phyloP scores from a whole-genome alignment of 306 rosid genomes.

The Cucumis melo region DNA sequence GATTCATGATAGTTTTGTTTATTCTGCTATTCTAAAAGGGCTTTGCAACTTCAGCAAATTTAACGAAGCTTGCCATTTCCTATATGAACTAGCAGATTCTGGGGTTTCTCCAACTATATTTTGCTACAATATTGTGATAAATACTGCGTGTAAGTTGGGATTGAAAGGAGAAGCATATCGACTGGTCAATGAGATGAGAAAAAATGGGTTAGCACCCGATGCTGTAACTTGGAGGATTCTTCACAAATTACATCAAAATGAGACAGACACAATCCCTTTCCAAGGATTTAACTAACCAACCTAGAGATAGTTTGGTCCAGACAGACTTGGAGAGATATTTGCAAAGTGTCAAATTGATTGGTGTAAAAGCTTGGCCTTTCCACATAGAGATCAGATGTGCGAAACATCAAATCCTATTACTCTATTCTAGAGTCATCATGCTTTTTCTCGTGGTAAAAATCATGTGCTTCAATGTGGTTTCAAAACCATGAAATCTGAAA shows the following conservation, averaged over 20 bases:
- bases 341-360: not conserved
- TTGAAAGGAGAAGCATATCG: slow-evolving; percentile 54
- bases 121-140: slow-evolving; percentile 62
- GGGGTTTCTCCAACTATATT: slow-evolving; percentile 62
- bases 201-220: slow-evolving; percentile 62
- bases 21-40: slow-evolving; percentile 70
- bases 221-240: slow-evolving; percentile 89
- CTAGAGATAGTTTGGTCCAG: not conserved
- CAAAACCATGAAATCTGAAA: not conserved
- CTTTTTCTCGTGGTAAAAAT: not conserved
- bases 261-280: not conserved
- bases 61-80: slow-evolving; percentile 63
- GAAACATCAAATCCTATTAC: not conserved
- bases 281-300: slow-evolving; percentile 19
- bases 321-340: not conserved
- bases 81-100: slow-evolving; percentile 69
- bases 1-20: slow-evolving; percentile 62
- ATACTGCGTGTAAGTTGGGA: slow-evolving; percentile 51
- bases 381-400: not conserved
- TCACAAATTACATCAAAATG: slow-evolving; percentile 37
- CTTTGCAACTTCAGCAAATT: slow-evolving; percentile 38
- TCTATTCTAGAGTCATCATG: not conserved
- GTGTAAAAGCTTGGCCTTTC: not conserved
- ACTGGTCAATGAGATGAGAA: slow-evolving; percentile 65
- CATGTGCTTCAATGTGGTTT: not conserved